These are phyloP conservation scores for Sclerotinia sclerotiorum DNA, from an alignment of 2,329 filamentous ascomycete genomes.

Conservation along the genomic window DNA sequence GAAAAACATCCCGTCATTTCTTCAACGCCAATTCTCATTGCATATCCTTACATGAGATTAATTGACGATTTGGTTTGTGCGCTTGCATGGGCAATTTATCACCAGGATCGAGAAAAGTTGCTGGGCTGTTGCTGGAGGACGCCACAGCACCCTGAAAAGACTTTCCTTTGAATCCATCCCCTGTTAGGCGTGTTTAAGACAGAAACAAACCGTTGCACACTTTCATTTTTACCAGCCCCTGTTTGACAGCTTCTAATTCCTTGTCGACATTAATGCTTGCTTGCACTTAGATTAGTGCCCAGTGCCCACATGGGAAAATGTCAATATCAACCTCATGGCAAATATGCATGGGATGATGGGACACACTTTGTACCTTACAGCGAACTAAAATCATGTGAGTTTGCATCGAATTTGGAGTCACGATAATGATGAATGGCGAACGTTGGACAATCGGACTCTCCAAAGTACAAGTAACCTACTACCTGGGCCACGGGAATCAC, in stretches of 20 bases:
- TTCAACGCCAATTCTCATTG: slow-evolving; percentile 15
- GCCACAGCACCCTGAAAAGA: slow-evolving; percentile 27
- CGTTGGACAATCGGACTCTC: slow-evolving; percentile 21
- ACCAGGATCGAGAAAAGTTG: slow-evolving; percentile 25
- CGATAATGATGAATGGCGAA: neutral
- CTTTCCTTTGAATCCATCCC: neutral
- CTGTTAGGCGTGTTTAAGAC: slow-evolving; percentile 16
- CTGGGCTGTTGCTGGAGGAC: slow-evolving; percentile 9
- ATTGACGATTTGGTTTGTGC: slow-evolving; percentile 26
- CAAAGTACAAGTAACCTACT: slow-evolving; percentile 7
- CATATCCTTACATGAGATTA: slow-evolving; percentile 4
- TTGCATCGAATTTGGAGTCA: neutral
- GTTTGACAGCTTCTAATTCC: slow-evolving; percentile 30
- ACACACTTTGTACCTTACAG: slow-evolving; percentile 27
- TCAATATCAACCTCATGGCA: slow-evolving; percentile 34
- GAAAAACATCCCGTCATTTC: slow-evolving; percentile 19
- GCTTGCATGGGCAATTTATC: slow-evolving; percentile 24
- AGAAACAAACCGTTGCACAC: slow-evolving; percentile 23
- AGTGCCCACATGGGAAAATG: slow-evolving; percentile 28
- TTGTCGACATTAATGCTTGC: slow-evolving; percentile 22
- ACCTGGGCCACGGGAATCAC: slow-evolving; percentile 24
- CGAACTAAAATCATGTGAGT: slow-evolving; percentile 22
- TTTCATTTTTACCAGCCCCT: slow-evolving; percentile 26
- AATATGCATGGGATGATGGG: slow-evolving; percentile 14
- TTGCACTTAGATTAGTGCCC: slow-evolving; percentile 27